These are phyloP conservation scores for Solanum hybrid DNA, from an alignment of 305 asterid genomes.

Conservation along the genomic window DNA sequence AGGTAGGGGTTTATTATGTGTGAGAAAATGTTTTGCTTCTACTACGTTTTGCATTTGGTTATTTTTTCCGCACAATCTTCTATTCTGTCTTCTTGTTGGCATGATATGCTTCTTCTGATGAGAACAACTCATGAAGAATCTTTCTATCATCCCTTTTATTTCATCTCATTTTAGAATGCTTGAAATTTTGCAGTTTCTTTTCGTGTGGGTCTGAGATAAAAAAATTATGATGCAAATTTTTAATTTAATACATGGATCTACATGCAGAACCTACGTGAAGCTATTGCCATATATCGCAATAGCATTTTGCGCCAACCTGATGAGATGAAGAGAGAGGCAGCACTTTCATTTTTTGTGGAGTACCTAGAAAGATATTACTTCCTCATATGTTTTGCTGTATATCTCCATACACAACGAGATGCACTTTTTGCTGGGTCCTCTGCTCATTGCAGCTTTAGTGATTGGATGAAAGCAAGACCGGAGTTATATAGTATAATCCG, in stretches of 20 bases:
- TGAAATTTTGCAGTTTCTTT: background rate
- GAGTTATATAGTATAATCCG: conserved; percentile 93
- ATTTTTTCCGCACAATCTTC: background rate
- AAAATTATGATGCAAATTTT: conserved; percentile 7
- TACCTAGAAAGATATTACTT: conserved; percentile 97
- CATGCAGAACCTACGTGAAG: conserved; percentile 91
- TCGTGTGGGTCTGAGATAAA: conserved; percentile 1
- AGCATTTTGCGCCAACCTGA: conserved; percentile 90
- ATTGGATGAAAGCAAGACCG: conserved; percentile 99
- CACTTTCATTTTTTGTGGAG: conserved; percentile 96
- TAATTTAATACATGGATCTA: conserved; percentile 16
- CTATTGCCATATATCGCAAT: conserved; percentile 83
- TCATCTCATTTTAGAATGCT: background rate
- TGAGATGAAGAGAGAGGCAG: conserved; percentile 98
- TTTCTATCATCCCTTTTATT: background rate
- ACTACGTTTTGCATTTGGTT: conserved; percentile 12
- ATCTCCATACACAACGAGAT: conserved; percentile 82
- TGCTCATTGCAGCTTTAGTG: conserved; percentile 68
- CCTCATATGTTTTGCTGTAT: conserved; percentile 94
- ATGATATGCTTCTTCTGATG: background rate
- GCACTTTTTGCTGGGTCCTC: conserved; percentile 50
- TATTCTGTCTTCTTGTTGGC: background rate
- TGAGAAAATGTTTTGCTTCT: conserved; percentile 3
- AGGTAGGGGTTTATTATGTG: conserved; percentile 38
- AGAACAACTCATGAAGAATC: background rate